Percentiles rank a stretch among this genome's conserved stretches.
Evolutionary conservation across 208 protist genomes (phyloP).

Genomic region (Crithidia fasciculata): DNA sequence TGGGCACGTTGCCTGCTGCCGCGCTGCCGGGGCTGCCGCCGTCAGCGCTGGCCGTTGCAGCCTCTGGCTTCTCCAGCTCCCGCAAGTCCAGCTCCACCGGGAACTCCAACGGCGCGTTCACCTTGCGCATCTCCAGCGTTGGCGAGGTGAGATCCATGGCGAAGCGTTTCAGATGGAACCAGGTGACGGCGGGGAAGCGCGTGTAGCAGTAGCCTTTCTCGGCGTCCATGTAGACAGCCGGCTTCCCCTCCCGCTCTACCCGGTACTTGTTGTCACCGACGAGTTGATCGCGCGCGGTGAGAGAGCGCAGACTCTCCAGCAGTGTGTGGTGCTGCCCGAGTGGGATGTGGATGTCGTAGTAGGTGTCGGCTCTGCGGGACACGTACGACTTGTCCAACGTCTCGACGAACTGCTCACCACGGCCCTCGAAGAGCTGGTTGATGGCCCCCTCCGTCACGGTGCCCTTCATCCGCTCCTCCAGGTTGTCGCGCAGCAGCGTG

Average conservation of each 20-base stretch:
- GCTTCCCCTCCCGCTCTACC: conserved; percentile 78
- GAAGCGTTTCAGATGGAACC: conserved; percentile 93
- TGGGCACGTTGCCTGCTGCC: neutral
- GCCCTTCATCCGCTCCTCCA: conserved; percentile 92
- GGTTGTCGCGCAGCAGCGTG: conserved; percentile 83
- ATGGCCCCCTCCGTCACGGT: conserved; percentile 86
- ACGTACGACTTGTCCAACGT: conserved; percentile 82
- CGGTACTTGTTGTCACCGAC: conserved; percentile 92
- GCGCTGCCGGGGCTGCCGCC: neutral
- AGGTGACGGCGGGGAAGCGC: conserved; percentile 86
- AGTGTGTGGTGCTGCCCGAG: conserved; percentile 70
- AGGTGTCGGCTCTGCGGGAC: conserved; percentile 73
- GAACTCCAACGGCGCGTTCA: conserved; percentile 82
- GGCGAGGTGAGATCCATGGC: conserved; percentile 87
- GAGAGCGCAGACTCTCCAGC: conserved; percentile 69
- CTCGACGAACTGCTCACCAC: conserved; percentile 80
- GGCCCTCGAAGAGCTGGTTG: conserved; percentile 85
- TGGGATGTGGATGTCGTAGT: conserved; percentile 91
- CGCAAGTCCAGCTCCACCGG: conserved; percentile 72
- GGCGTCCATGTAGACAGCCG: conserved; percentile 87
- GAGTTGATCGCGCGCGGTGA: conserved; percentile 82
- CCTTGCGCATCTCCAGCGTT: conserved; percentile 83
- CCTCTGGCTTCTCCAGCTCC: conserved; percentile 53
- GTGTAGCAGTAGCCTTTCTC: conserved; percentile 81
- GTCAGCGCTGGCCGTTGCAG: conserved; percentile 1